Evolutionary conservation across 805 yeast genomes (phyloP), one percentile per base, ranked within the genome.

Genomic region (Candida adriatica): DNA sequence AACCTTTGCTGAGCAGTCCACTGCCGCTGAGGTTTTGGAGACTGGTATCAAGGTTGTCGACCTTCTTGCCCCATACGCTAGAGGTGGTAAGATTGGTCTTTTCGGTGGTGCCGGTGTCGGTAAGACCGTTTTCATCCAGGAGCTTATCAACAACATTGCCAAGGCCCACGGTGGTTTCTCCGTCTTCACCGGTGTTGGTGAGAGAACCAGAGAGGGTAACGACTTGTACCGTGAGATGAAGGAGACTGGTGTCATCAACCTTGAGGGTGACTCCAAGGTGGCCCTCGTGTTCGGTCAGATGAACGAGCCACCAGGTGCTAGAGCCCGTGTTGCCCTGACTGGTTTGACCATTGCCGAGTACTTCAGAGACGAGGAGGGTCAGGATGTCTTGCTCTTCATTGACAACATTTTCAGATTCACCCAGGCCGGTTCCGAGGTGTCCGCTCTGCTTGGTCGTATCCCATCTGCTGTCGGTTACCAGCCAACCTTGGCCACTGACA

Each of bases 81-180:
- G 96, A 85, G 98, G 98, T 85, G 98, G 98, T 85, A 90, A 90
- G 81, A 90, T 90, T 86, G 98, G 98, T 81, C 80, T 90, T 63
- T 90, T 90, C 83, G 98, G 98, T 77, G 98, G 98, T 90, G 98
- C 98, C 69, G 98, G 98, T 90, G 98, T 90, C 84, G 98, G 98
- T 74, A 90, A 90, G 73, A 90, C 98, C 69, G 98, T 90, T 48
- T 90, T 90, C 74, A 90, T 90, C 73, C 98, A 90, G 78, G 98
- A 90, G 75, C 79, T 90, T 75, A 90, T 90, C 70, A 90, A 92
- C 88, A 90, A 90, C 79, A 92, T 90, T 62, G 98, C 98, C 66
- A 92, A 90, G 79, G 97, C 98, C 61, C 97, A 90, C 70, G 98
- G 97, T 86, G 97, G 97, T 83, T 90, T 90, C 94, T 90, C 97